phyloP scores from a whole-genome alignment of 2,329 filamentous ascomycete genomes.

The Metarhizium brunneum region DNA sequence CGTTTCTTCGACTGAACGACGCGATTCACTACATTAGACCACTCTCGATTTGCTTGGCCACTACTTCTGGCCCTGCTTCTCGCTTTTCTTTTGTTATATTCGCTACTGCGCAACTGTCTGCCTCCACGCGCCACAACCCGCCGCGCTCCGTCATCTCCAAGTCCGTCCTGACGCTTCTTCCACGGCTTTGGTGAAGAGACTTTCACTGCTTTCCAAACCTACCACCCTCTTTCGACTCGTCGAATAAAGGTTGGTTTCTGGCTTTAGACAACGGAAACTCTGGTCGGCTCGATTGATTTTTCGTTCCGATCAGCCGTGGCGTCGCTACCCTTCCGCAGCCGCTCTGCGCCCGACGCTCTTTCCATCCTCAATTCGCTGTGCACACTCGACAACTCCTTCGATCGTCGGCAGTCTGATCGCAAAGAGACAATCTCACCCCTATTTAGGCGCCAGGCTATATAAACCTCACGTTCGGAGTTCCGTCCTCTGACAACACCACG shows the following conservation, averaged over 20 bases:
- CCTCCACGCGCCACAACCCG: slow-evolving; percentile 15
- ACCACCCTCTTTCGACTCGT: slow-evolving; percentile 14
- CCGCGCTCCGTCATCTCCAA: slow-evolving; percentile 13
- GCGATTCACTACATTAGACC: slow-evolving; percentile 6
- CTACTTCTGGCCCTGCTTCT: slow-evolving; percentile 6
- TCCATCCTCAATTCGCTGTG: neutral
- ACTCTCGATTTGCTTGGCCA: neutral
- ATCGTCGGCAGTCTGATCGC: slow-evolving; percentile 2
- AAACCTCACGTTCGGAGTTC: slow-evolving; percentile 3
- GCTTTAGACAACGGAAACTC: slow-evolving; percentile 5
- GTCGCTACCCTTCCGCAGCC: slow-evolving; percentile 2
- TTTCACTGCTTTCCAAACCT: slow-evolving; percentile 15
- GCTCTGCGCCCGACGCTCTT: neutral
- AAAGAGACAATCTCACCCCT: neutral
- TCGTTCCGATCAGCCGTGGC: slow-evolving; percentile 1
- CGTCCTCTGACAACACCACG: neutral
- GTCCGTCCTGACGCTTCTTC: slow-evolving; percentile 19
- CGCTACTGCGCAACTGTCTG: slow-evolving; percentile 7
- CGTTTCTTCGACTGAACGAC: slow-evolving; percentile 6
- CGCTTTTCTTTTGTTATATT: slow-evolving; percentile 8
- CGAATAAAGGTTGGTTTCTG: slow-evolving; percentile 9
- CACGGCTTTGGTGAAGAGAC: slow-evolving; percentile 21
- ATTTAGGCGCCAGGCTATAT: neutral
- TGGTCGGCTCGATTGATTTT: slow-evolving; percentile 4
- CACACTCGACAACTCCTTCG: neutral